These are phyloP conservation scores for Penstemon davidsonii DNA, from an alignment of 257 asterid genomes.

Conservation along the genomic window DNA sequence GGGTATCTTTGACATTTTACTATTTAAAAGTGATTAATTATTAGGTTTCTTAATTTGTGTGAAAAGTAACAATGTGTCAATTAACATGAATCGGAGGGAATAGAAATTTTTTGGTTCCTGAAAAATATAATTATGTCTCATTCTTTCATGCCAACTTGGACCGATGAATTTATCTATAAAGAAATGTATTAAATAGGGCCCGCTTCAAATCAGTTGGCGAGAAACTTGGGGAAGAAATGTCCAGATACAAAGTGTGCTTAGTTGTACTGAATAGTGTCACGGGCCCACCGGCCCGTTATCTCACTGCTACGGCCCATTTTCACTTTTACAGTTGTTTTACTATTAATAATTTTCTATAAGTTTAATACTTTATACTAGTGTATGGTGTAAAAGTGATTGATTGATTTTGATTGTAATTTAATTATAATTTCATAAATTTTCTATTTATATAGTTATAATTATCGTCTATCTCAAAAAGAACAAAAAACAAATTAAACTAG, in stretches of 20 bases:
- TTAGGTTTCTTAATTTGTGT: too few relatives aligned
- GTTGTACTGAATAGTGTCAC: constrained; percentile 28
- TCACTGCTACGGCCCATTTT: constrained; percentile 15
- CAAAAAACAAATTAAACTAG: too few relatives aligned
- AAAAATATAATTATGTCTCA: not conserved
- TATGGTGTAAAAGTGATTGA: not conserved
- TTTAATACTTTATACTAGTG: not conserved
- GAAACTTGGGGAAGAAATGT: constrained; percentile 19
- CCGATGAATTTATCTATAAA: not conserved
- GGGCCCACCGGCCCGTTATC: constrained; percentile 27
- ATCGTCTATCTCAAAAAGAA: too few relatives aligned
- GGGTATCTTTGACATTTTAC: too few relatives aligned
- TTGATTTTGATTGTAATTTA: too few relatives aligned
- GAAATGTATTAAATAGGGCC: constrained; percentile 12
- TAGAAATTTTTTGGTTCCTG: not conserved
- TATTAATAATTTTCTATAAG: not conserved
- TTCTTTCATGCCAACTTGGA: not conserved
- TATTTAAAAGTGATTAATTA: too few relatives aligned
- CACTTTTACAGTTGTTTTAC: not conserved
- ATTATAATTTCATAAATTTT: too few relatives aligned
- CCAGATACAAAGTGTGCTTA: constrained; percentile 36
- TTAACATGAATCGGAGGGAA: too few relatives aligned
- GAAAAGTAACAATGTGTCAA: too few relatives aligned
- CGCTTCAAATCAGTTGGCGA: constrained; percentile 26
- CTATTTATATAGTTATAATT: too few relatives aligned